Base-by-base conservation (phyloP, 2,329 filamentous ascomycete genomes). In the Beauveria bassiana region DNA sequence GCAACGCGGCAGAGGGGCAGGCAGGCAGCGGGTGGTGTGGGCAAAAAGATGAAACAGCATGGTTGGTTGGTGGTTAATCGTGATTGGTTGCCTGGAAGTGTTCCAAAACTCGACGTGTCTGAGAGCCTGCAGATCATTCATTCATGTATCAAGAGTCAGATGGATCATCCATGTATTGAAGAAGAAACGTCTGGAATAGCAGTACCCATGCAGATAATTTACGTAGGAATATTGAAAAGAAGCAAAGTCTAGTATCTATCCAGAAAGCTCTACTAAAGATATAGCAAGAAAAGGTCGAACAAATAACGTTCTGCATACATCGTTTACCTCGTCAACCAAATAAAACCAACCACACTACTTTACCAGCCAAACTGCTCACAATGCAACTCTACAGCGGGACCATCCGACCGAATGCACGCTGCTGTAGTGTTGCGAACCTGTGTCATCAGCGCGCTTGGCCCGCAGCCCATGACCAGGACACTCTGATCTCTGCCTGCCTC, bases 341-440 rank as follows among this genome's bases (percentile, higher is more conserved):
- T 38, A 40, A 31, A 49, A 20, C n/a, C n/a, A 26, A 51, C n/a
- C 3, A 22, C 16, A 16, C 5, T 4, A 18, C 2, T 26, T 69
- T 64, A 78, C 76, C 76, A 78, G 5, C 73, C 77, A 68, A 80
- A 80, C 49, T 77, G 70, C 68, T 81, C 79, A 58, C 76, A 77
- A 69, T 81, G 78, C 16, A 81, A 68, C 64, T 79, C 78, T 3
- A 82, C 69, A 28, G 74, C 74, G 2, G 78, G 77, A 1, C 78
- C 78, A 8, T 73, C 70, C 0, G 68, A 57, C 24, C 68, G 71
- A 52, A 81, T 79, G 59, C 70, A 72, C 14, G 66, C 66, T 1
- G 77, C 75, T 0, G 75, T 70, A 2, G 75, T 74, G 57, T 77
- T 73, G 28, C 79, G 75, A 42, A 80, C 74, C 26, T 71, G 65